Percentiles rank a stretch among this genome's conserved stretches.
phyloP scores from a whole-genome alignment of 2,329 filamentous ascomycete species.

The Orbilia blumenaviensis region DNA sequence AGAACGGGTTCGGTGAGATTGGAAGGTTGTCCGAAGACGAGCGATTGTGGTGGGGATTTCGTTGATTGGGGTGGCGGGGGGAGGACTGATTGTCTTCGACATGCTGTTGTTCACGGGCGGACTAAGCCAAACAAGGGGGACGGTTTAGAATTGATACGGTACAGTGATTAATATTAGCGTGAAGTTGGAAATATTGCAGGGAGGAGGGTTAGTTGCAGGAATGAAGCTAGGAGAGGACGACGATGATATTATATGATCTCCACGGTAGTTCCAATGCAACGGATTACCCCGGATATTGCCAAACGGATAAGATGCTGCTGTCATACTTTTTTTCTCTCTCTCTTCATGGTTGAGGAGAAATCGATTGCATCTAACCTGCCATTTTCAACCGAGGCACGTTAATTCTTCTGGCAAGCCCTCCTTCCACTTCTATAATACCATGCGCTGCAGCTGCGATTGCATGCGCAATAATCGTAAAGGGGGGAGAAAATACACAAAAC shows the following conservation, averaged over 20 bases:
- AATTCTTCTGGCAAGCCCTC: background rate
- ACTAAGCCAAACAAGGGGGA: too few species aligned
- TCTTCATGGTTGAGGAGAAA: too few species aligned
- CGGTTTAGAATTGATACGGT: too few species aligned
- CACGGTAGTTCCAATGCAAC: background rate
- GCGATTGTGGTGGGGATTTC: conserved; percentile 71
- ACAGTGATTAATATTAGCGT: background rate
- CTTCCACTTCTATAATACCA: background rate
- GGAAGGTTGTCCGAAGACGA: conserved; percentile 74
- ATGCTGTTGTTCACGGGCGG: background rate
- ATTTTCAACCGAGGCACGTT: conserved; percentile 50
- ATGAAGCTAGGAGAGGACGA: too few species aligned
- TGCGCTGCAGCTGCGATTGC: too few species aligned
- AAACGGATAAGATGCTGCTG: background rate
- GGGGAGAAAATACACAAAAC: too few species aligned
- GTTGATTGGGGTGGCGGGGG: conserved; percentile 68
- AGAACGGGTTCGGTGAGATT: conserved; percentile 80
- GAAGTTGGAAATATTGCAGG: too few species aligned
- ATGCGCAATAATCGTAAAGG: too few species aligned
- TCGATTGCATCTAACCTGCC: conserved; percentile 13
- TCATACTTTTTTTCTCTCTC: too few species aligned
- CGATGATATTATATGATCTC: background rate
- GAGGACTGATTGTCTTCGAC: conserved; percentile 34
- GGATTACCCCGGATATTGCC: background rate
- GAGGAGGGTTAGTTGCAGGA: too few species aligned